These are phyloP conservation scores for Sphenostylis stenocarpa DNA, from an alignment of 306 rosid species.

Conservation along the genomic window DNA sequence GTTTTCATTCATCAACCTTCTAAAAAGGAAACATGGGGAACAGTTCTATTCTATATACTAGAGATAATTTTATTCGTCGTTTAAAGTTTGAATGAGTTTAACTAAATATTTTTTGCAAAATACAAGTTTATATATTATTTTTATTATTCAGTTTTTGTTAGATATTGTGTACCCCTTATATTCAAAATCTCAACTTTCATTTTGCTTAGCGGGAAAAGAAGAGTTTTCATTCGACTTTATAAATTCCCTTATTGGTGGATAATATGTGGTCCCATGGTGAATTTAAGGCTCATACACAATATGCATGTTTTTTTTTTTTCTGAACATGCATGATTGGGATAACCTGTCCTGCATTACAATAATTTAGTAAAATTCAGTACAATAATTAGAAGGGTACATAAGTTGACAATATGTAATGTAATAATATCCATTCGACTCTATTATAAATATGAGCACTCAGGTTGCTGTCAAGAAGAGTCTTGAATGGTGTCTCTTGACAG, in stretches of 20 bases:
- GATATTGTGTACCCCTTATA: not conserved
- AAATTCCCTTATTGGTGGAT: not conserved
- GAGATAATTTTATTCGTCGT: not conserved
- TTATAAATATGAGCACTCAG: not conserved
- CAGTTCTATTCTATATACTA: not conserved
- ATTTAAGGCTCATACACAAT: not conserved
- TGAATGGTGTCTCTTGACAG: not conserved
- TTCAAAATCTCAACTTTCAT: not conserved
- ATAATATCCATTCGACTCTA: not conserved
- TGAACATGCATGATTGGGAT: not conserved
- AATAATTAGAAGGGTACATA: not conserved
- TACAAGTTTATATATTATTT: too few species aligned
- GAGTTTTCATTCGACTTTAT: not conserved
- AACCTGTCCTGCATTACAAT: not conserved
- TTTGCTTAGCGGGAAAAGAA: not conserved
- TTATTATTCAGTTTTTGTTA: too few species aligned
- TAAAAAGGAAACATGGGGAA: not conserved
- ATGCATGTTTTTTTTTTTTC: constrained; percentile 4
- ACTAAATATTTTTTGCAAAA: too few species aligned
- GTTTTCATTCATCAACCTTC: not conserved
- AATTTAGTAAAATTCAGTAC: not conserved
- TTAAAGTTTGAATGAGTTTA: not conserved
- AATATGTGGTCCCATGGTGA: not conserved
- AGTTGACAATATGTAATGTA: not conserved
- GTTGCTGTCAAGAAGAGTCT: not conserved